Evolutionary conservation across 2,329 filamentous ascomycete genomes (phyloP), one percentile per base, ranked within the genome.

Genomic region (Aspergillus versicolor): DNA sequence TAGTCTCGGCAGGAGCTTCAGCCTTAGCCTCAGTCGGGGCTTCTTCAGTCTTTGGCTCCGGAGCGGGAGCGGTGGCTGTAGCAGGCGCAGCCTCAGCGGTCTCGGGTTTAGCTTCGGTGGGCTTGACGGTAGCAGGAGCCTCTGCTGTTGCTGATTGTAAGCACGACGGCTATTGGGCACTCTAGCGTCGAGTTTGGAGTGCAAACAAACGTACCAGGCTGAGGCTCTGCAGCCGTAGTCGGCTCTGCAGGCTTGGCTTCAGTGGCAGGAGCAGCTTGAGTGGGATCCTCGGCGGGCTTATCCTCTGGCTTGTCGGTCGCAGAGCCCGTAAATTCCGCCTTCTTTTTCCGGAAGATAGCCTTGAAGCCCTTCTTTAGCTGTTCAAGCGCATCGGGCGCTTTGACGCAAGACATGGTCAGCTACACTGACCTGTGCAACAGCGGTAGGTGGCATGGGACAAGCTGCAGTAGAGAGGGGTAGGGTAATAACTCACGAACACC

Each of bases 361-460:
- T 70, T 74, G 43, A 73, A 61, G 49, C 67, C 64, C 43, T 65
- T 67, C 67, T 74, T 74, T 59, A 74, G 45, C 60, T 71, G 65
- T 21, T 68, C 60, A 24, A 72, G 59, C 53, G 68, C 64, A 63
- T 71, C 64, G 52, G 67, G 68, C 41, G 70, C 70, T 73, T 45
- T 30, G 32, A 6, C 52, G 21, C 22, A 27, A 30, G 21, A 27
- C 9, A 41, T 37, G 34, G 48, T 40, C 40, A 42, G 19, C 22
- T 8, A 40, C 12, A 24, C 7, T 32, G 7, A 38, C 22, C 44
- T 40, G 43, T 30, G 49, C 43, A 38, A 43, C 4, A 54, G 24
- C 24, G 24, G 24, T 5, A 24, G 4, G 24, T 24, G 24, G 7
- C 5, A 17, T n/a, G 38, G 34, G 13, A 42, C n/a, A 41, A 21